These are phyloP conservation scores for Tricladium varicosporioides DNA, from an alignment of 2,329 filamentous ascomycete species.

Conservation along the genomic window DNA sequence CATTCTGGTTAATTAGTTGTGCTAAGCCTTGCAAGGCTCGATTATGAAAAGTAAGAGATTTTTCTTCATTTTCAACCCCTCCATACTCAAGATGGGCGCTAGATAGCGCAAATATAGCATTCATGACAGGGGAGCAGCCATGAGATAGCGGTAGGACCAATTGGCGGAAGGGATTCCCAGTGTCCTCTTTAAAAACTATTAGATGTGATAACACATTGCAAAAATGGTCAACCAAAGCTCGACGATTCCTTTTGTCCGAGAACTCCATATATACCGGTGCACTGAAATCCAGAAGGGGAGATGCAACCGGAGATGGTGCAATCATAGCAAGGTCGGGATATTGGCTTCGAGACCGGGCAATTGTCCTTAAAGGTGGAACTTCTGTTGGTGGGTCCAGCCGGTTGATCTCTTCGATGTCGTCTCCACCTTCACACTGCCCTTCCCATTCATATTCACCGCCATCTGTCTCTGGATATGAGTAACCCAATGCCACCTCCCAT, in stretches of 20 bases:
- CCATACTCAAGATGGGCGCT: conserved; percentile 78
- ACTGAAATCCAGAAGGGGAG: conserved; percentile 47
- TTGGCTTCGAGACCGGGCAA: conserved; percentile 27
- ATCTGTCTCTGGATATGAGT: conserved; percentile 23
- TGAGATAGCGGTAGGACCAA: conserved; percentile 59
- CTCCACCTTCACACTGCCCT: conserved; percentile 11
- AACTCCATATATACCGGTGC: conserved; percentile 57
- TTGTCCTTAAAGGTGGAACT: conserved; percentile 5
- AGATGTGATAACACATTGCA: conserved; percentile 62
- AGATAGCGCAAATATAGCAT: conserved; percentile 80
- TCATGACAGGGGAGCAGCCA: conserved; percentile 61
- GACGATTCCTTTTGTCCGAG: conserved; percentile 50
- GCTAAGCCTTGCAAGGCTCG: conserved; percentile 57
- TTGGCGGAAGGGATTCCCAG: conserved; percentile 61
- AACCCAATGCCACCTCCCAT: conserved; percentile 25
- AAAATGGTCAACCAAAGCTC: conserved; percentile 59
- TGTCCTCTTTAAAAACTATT: conserved; percentile 63
- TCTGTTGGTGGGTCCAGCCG: conserved; percentile 12
- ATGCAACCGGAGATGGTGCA: conserved; percentile 27
- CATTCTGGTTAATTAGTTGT: conserved; percentile 53
- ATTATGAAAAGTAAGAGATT: conserved; percentile 58
- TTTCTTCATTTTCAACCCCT: conserved; percentile 50
- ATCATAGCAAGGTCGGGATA: conserved; percentile 35
- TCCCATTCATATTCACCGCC: conserved; percentile 23
- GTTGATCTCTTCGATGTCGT: conserved; percentile 29